Evolutionary conservation across 345 rosid species (phyloP).

Genomic region (Geranium rotundifolium): DNA sequence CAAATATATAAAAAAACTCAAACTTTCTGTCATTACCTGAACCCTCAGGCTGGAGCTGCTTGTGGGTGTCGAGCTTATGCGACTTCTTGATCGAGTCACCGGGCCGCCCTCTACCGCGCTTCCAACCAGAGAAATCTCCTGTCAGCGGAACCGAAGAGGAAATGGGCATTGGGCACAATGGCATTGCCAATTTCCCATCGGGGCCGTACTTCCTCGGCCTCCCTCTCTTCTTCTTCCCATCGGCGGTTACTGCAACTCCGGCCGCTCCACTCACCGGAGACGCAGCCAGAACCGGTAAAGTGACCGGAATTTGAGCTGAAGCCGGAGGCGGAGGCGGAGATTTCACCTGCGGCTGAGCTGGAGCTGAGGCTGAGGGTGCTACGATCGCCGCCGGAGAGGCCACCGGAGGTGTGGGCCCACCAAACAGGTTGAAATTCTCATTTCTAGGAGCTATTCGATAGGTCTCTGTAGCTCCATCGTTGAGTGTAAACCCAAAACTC

Average conservation of each 20-base stretch:
- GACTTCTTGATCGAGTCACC: constrained; percentile 41
- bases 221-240: constrained; percentile 76
- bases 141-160: constrained; percentile 73
- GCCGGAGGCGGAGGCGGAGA: neutral
- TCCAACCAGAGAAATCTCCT: constrained; percentile 40
- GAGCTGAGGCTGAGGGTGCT: too few relatives aligned
- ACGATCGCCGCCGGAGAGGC: constrained; percentile 1
- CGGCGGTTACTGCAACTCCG: constrained; percentile 10
- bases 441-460: constrained; percentile 37
- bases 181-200: constrained; percentile 40
- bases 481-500: constrained; percentile 27
- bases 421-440: constrained; percentile 32
- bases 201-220: constrained; percentile 78
- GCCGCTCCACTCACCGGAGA: constrained; percentile 2
- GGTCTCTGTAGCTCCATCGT: constrained; percentile 42
- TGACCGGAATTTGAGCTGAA: neutral
- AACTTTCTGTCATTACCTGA: constrained; percentile 33
- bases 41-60: constrained; percentile 19
- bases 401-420: constrained; percentile 15
- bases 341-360: neutral
- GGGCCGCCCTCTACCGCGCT: constrained; percentile 47
- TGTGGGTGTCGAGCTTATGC: constrained; percentile 19
- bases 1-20: neutral
- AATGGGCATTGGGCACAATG: constrained; percentile 86
- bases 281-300: neutral